Conservation (phyloP, 2,329 filamentous ascomycete genomes). For the Colletotrichum sp. region DNA sequence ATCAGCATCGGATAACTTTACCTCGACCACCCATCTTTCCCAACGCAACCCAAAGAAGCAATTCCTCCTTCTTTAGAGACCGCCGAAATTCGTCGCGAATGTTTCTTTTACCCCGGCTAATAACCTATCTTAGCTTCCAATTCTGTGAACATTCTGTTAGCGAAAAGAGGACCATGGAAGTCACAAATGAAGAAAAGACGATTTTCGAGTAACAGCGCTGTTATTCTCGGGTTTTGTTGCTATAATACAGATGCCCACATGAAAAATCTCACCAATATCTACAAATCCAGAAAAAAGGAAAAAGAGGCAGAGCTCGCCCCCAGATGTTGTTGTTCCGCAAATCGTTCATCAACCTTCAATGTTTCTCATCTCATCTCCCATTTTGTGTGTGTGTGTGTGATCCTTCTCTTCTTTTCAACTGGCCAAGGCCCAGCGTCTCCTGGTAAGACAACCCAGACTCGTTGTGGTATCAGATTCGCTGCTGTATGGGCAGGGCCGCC, state of each 20-base stretch:
- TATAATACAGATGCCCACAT: neutral
- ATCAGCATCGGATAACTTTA: neutral
- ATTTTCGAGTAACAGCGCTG: neutral
- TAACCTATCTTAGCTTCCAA: rapidly evolving
- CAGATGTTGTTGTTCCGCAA: neutral
- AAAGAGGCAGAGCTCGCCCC: neutral
- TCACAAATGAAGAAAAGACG: neutral
- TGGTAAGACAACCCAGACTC: conserved; percentile 9
- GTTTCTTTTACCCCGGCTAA: neutral
- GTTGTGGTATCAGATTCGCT: neutral
- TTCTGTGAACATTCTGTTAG: neutral
- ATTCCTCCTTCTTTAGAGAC: neutral
- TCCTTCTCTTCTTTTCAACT: neutral
- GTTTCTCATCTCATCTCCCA: neutral
- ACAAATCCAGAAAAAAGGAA: neutral
- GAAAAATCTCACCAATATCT: neutral
- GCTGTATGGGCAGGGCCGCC: neutral
- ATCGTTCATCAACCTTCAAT: neutral
- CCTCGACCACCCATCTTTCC: neutral
- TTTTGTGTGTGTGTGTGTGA: neutral
- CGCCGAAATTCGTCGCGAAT: neutral
- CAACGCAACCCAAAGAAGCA: neutral
- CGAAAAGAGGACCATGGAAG: neutral
- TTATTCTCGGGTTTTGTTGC: conserved; percentile 8
- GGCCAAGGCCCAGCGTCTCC: neutral